Conservation (phyloP, 1,284 basidiomycete genomes). For the Trichosporon sp. region DNA sequence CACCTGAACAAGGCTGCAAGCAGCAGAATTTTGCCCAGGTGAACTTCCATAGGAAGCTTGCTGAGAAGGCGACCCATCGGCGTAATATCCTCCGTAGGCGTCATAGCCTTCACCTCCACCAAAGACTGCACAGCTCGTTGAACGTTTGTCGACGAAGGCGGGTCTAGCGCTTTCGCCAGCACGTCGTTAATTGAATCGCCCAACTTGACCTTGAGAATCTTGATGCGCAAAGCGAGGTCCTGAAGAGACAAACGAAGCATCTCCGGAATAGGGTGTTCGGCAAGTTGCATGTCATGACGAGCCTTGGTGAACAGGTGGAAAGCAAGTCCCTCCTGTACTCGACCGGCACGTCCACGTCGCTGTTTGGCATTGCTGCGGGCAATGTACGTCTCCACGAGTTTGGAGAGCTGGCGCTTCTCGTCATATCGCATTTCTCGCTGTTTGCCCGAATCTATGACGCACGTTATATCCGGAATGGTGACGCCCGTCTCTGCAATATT, state of each 20-base stretch:
- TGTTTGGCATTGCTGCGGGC: slow-evolving; percentile 93
- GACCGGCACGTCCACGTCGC: slow-evolving; percentile 84
- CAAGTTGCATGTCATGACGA: slow-evolving; percentile 78
- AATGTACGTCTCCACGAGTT: slow-evolving; percentile 89
- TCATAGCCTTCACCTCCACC: slow-evolving; percentile 83
- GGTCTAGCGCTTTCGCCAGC: slow-evolving; percentile 83
- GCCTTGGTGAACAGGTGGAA: slow-evolving; percentile 94
- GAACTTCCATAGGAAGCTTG: slow-evolving; percentile 91
- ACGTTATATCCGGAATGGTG: slow-evolving; percentile 97
- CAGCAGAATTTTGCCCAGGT: slow-evolving; percentile 89
- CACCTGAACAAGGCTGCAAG: slow-evolving; percentile 85
- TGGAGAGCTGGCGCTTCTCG: slow-evolving; percentile 94
- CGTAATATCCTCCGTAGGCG: slow-evolving; percentile 85
- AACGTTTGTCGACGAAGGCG: slow-evolving; percentile 82
- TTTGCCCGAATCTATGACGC: slow-evolving; percentile 94
- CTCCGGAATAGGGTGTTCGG: slow-evolving; percentile 90
- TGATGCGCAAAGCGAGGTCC: slow-evolving; percentile 91
- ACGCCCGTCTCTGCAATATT: slow-evolving; percentile 85
- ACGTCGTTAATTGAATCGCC: slow-evolving; percentile 89
- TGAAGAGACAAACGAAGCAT: slow-evolving; percentile 94
- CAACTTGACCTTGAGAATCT: slow-evolving; percentile 90
- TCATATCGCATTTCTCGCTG: slow-evolving; percentile 94
- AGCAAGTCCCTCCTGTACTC: slow-evolving; percentile 86
- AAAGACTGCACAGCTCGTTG: slow-evolving; percentile 88
- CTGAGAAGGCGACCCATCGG: slow-evolving; percentile 89